Evolutionary conservation across 1,139 yeast species (phyloP).

Genomic region (Pichia sp.): DNA sequence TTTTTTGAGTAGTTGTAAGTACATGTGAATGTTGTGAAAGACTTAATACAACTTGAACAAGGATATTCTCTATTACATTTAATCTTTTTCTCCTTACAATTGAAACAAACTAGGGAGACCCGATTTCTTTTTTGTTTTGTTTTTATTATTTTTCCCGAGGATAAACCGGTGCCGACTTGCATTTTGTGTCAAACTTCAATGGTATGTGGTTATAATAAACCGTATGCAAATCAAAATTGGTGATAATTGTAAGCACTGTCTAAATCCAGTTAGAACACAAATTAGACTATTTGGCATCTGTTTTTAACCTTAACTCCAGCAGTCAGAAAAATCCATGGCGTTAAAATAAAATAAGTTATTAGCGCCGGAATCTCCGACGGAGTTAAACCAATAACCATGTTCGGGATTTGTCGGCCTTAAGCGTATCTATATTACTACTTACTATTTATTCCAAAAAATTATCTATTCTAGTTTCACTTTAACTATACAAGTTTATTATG

Average conservation of each 20-base stretch:
- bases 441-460: not conserved
- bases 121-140: conserved; percentile 11
- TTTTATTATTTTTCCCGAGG: not conserved
- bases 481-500: conserved; percentile 1
- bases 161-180: no score
- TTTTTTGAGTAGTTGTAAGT: conserved; percentile 1
- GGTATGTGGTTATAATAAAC: no score
- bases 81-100: conserved; percentile 16
- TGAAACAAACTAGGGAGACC: conserved; percentile 11
- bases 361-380: not conserved
- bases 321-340: no score
- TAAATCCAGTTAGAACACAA: no score
- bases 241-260: no score
- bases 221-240: no score
- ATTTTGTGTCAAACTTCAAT: no score
- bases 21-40: conserved; percentile 2
- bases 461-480: not conserved
- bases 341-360: no score
- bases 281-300: no score
- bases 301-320: not conserved
- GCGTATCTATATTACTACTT: not conserved
- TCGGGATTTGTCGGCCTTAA: not conserved
- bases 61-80: conserved; percentile 17
- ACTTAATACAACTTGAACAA: conserved; percentile 14
- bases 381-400: no score